Conservation (phyloP, 1,139 yeast genomes). For the Yamadazyma spencermartinsiae region DNA sequence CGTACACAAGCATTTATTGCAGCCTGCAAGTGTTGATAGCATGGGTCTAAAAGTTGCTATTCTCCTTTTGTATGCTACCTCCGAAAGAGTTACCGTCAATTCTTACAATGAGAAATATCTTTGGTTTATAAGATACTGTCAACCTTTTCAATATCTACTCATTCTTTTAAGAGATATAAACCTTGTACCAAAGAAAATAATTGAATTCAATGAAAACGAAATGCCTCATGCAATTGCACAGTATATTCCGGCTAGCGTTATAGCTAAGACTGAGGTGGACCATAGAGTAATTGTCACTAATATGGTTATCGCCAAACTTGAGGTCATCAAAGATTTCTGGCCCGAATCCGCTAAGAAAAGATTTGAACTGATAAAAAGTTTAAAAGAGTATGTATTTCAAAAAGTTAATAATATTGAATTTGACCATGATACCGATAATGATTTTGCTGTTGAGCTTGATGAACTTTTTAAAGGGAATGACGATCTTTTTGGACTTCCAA, state of each 20-base stretch:
- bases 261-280: background rate
- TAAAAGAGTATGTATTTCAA: background rate
- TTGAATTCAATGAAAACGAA: background rate
- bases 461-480: background rate
- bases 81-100: background rate
- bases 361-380: background rate
- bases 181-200: background rate
- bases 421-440: background rate
- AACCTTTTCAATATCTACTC: constrained; percentile 1
- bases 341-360: background rate
- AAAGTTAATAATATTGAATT: background rate
- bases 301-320: background rate
- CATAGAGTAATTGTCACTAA: background rate
- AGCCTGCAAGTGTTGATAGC: background rate
- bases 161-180: constrained; percentile 1
- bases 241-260: background rate
- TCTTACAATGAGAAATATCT: background rate
- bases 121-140: constrained; percentile 2
- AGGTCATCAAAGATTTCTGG: constrained; percentile 1
- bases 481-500: constrained; percentile 1
- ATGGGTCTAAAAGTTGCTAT: background rate
- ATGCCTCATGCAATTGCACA: background rate
- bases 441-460: background rate
- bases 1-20: background rate
- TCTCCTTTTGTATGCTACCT: background rate